phyloP scores from a whole-genome alignment of 768 basidiomycete species.

The Butyriboletus loyo region DNA sequence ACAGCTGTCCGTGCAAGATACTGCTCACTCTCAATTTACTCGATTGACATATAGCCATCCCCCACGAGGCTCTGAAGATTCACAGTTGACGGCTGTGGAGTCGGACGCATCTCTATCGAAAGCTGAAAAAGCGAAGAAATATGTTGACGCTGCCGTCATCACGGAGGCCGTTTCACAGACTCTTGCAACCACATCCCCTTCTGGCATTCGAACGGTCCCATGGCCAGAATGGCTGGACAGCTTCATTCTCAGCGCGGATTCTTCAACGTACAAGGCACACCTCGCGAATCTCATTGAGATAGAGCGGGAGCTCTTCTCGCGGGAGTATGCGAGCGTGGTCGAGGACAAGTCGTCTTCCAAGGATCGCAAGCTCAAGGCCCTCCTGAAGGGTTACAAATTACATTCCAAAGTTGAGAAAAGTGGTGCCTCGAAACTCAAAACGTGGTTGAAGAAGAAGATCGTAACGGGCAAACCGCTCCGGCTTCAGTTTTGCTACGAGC shows the following conservation, averaged over 20 bases:
- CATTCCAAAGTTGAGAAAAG: slow-evolving; percentile 30
- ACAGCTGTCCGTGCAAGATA: slow-evolving; percentile 29
- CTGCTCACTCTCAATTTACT: slow-evolving; percentile 5
- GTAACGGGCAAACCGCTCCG: slow-evolving; percentile 35
- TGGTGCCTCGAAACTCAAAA: slow-evolving; percentile 51
- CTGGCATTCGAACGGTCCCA: slow-evolving; percentile 29
- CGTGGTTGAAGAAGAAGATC: slow-evolving; percentile 65
- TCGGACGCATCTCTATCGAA: slow-evolving; percentile 13
- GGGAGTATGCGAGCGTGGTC: slow-evolving; percentile 15
- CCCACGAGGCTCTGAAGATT: slow-evolving; percentile 65
- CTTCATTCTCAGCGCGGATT: slow-evolving; percentile 35
- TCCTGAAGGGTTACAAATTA: slow-evolving; percentile 43
- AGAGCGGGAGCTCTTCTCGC: slow-evolving; percentile 32
- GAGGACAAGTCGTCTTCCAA: slow-evolving; percentile 27
- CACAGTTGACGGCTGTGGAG: slow-evolving; percentile 51
- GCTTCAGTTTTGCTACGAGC: slow-evolving; percentile 39
- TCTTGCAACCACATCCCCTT: slow-evolving; percentile 18
- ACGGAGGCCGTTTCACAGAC: slow-evolving; percentile 17
- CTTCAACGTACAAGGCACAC: slow-evolving; percentile 35
- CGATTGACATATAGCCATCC: slow-evolving; percentile 31
- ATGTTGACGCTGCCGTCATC: slow-evolving; percentile 17
- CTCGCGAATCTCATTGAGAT: slow-evolving; percentile 36
- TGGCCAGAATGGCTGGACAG: slow-evolving; percentile 42
- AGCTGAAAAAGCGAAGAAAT: slow-evolving; percentile 15
- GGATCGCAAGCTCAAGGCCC: slow-evolving; percentile 40